Evolutionary conservation across 768 basidiomycete species (phyloP), one percentile per base, ranked within the genome.

Genomic region (Lanmaoa pseudosensibilis): DNA sequence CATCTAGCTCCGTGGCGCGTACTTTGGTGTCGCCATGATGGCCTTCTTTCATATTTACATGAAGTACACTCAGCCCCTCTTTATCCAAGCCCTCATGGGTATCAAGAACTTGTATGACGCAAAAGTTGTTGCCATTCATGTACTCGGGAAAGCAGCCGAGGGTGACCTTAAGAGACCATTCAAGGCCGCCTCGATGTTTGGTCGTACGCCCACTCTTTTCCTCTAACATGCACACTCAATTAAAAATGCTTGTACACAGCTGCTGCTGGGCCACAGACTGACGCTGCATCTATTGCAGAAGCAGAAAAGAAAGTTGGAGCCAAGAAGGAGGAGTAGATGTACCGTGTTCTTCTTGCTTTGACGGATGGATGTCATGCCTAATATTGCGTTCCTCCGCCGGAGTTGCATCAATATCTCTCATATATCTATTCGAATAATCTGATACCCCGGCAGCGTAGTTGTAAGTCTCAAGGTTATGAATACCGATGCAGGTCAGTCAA

Each of bases 51-150:
- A 99, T 77, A 58, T 89, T 50, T 98, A 98, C 83, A 78, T 98
- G 77, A 85, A 90, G 71, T 98, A 91, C 82, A 95, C 94, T 8
- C 95, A 96, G 69, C 96, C 96, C 8, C 84, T 98, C 62, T 96
- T 98, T 76, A 89, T 98, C 62, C 96, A 98, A 73, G 83, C 83
- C 13, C 82, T 99, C 63, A 97, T 96, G 93, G 92, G 91, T n/a
- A 55, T 97, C 67, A 98, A 99, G 79, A 83, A 80, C 43, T 73
- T 95, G 30, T 92, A 89, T 73, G 95, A 98, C 66, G 86, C 90
- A 55, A 93, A 93, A 69, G 82, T 83, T 18, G 81, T 95, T 60
- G 80, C 86, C 38, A 87, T 99, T 57, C 87, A 96, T 77, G 44
- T 98, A 52, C 75, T 92, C 23, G 90, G 90, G 37, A 82, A 87